These are phyloP conservation scores for Coemansia sp. DNA, from an alignment of 192 early-diverging fungal species.

Conservation along the genomic window DNA sequence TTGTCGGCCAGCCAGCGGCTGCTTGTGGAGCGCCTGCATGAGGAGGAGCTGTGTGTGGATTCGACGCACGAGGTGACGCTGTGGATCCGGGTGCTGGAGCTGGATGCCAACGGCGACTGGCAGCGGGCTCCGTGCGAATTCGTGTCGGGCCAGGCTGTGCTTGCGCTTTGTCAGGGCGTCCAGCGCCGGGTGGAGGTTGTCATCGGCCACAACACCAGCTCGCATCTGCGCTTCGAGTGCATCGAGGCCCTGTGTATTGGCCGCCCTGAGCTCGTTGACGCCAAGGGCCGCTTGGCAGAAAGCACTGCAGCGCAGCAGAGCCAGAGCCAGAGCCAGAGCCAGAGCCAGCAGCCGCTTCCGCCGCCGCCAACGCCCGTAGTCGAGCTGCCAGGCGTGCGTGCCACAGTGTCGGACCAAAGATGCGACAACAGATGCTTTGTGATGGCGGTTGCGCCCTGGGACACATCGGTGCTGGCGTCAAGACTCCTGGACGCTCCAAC, in stretches of 20 bases:
- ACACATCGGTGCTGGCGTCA: conserved; percentile 72
- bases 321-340: too few species aligned
- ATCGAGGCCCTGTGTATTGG: conserved; percentile 43
- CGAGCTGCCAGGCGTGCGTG: conserved; percentile 37
- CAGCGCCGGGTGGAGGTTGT: conserved; percentile 68
- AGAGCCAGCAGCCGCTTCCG: neutral
- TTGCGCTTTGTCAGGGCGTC: conserved; percentile 72
- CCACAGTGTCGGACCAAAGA: conserved; percentile 48
- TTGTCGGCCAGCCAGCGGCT: conserved; percentile 40
- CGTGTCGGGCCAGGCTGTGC: conserved; percentile 31
- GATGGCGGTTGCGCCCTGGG: conserved; percentile 65
- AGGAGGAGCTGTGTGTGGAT: conserved; percentile 64
- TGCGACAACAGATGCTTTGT: conserved; percentile 67
- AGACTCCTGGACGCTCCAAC: conserved; percentile 67
- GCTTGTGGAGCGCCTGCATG: conserved; percentile 39
- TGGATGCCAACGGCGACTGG: conserved; percentile 65
- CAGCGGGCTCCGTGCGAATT: conserved; percentile 23
- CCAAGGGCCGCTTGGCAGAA: conserved; percentile 55
- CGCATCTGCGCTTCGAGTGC: conserved; percentile 49
- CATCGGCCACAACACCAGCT: conserved; percentile 68
- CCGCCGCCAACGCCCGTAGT: neutral
- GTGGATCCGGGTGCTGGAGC: conserved; percentile 68
- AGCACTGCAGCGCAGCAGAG: conserved; percentile 9
- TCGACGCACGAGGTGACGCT: conserved; percentile 69
- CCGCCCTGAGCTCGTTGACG: conserved; percentile 57